A percentile compares a stretch with the other conserved stretches of the same genome.
Evolutionary conservation across 2,329 filamentous ascomycete species (phyloP).

Genomic region (Seiridium cupressi): DNA sequence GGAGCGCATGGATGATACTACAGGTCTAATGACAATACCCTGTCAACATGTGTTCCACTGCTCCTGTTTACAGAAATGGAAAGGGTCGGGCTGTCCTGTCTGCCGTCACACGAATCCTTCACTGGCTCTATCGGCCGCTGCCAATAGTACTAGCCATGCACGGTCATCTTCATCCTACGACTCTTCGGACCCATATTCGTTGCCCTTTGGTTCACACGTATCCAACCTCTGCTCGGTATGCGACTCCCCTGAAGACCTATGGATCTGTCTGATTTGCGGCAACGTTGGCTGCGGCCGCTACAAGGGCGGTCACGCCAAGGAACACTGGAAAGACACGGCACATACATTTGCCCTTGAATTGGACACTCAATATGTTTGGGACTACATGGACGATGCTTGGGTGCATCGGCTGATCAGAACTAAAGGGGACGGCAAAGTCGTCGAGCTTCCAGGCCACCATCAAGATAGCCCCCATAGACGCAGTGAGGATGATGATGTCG

Average conservation of each 20-base stretch:
- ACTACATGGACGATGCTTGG: constrained; percentile 93
- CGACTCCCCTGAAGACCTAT: constrained; percentile 77
- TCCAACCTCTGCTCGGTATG: constrained; percentile 80
- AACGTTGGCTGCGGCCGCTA: constrained; percentile 93
- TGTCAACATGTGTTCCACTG: constrained; percentile 99
- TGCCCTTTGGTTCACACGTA: constrained; percentile 56
- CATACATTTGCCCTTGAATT: constrained; percentile 94
- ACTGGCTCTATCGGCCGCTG: constrained; percentile 2
- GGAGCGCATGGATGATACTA: constrained; percentile 97
- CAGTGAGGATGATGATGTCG: constrained; percentile 59
- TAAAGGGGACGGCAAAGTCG: constrained; percentile 87
- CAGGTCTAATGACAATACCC: constrained; percentile 88
- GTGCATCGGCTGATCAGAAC: constrained; percentile 93
- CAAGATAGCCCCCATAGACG: constrained; percentile 27
- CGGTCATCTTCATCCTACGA: constrained; percentile 30
- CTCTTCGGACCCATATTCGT: constrained; percentile 46
- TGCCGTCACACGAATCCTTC: constrained; percentile 77
- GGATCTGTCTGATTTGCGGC: constrained; percentile 94
- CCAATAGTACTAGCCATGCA: constrained; percentile 6
- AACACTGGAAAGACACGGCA: constrained; percentile 84
- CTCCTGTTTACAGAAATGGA: constrained; percentile 94
- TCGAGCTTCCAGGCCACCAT: constrained; percentile 71
- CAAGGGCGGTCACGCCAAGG: constrained; percentile 88
- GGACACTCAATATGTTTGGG: constrained; percentile 93
- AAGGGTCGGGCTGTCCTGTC: constrained; percentile 88